Evolutionary conservation across 108 stramenopile species (phyloP).

Genomic region (Aurantiochytrium sp.): DNA sequence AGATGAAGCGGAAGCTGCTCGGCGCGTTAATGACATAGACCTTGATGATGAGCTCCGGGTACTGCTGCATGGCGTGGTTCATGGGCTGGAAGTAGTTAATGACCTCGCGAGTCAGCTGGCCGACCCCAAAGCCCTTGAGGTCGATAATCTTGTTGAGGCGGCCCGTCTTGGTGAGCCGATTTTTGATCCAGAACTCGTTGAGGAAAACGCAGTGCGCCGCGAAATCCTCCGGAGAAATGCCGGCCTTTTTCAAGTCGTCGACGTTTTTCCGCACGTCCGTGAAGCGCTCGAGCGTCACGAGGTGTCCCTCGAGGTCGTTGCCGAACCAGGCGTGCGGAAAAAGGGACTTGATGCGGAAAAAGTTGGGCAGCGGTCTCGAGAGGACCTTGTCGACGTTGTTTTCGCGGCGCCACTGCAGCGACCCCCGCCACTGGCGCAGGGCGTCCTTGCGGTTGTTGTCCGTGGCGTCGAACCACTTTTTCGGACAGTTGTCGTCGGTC

Average conservation of each 20-base stretch:
- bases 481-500: neutral
- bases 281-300: conserved; percentile 1
- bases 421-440: neutral
- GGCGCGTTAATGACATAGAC: conserved; percentile 11
- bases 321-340: conserved; percentile 20
- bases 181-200: conserved; percentile 26
- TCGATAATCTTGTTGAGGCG: conserved; percentile 16
- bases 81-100: conserved; percentile 28
- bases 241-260: neutral
- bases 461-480: conserved; percentile 29
- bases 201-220: conserved; percentile 11
- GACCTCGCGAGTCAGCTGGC: neutral
- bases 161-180: conserved; percentile 18
- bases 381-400: neutral
- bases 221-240: neutral
- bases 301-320: neutral
- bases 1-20: neutral
- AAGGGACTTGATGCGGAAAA: conserved; percentile 10
- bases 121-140: neutral
- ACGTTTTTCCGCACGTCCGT: neutral
- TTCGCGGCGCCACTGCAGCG: neutral
- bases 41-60: conserved; percentile 28
- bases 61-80: conserved; percentile 26
- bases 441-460: conserved; percentile 27
- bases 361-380: neutral